Evolutionary conservation across 768 basidiomycete genomes (phyloP).

Genomic region (Tephrocybe rancida): DNA sequence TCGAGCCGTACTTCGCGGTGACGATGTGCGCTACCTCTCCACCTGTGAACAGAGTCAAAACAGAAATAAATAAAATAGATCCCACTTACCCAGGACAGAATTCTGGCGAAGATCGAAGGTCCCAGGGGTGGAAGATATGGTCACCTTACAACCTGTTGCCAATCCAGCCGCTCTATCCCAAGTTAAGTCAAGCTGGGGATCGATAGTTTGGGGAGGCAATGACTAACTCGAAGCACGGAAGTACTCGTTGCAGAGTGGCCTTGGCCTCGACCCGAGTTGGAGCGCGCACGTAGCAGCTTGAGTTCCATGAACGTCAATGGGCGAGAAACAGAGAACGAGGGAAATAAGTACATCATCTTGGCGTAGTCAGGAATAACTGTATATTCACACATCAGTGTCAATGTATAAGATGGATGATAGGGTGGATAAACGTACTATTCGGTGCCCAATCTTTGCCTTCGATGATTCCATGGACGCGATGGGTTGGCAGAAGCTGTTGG

Average conservation of each 20-base stretch:
- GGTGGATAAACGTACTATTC: conserved; percentile 50
- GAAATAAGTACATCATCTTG: conserved; percentile 57
- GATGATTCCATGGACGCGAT: conserved; percentile 81
- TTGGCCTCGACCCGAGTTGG: conserved; percentile 65
- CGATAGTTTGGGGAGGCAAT: not conserved
- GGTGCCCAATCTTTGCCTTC: conserved; percentile 75
- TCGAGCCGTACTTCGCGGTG: conserved; percentile 58
- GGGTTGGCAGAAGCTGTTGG: conserved; percentile 78
- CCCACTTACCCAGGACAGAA: conserved; percentile 43
- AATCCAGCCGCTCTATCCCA: conserved; percentile 21
- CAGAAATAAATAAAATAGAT: not conserved
- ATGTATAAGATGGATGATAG: not conserved
- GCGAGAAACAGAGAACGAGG: not conserved
- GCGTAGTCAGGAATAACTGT: conserved; percentile 85
- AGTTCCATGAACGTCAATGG: not conserved
- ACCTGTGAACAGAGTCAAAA: conserved; percentile 37
- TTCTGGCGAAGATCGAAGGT: conserved; percentile 27
- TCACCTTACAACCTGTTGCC: conserved; percentile 24
- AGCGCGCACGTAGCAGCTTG: conserved; percentile 74
- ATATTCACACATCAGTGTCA: not conserved
- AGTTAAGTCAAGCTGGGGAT: not conserved
- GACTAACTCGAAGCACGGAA: conserved; percentile 51
- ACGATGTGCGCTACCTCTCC: conserved; percentile 66
- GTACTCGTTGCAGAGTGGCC: conserved; percentile 58
- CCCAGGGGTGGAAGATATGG: conserved; percentile 10